phyloP scores from a whole-genome alignment of 2,329 filamentous ascomycete genomes.

The Malbranchea zuffiana region DNA sequence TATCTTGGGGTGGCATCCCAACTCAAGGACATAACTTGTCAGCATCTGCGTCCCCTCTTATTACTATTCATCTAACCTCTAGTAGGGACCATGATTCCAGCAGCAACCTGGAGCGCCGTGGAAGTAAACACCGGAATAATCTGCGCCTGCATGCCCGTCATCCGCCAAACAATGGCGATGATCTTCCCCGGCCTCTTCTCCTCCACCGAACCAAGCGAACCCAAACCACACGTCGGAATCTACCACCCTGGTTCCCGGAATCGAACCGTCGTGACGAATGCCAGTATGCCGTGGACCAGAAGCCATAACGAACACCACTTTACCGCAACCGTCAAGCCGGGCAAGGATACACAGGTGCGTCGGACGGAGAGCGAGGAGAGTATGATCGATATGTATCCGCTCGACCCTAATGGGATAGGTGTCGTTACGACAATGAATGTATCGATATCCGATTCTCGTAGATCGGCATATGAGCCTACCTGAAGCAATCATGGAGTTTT shows the following conservation, averaged over 20 bases:
- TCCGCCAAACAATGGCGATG: conserved; percentile 22
- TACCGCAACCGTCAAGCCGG: conserved; percentile 7
- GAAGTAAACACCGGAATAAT: conserved; percentile 29
- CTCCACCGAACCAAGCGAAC: conserved; percentile 6
- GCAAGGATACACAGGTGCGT: conserved; percentile 3
- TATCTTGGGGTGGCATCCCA: conserved; percentile 19
- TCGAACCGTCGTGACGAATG: neutral
- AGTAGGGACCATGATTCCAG: conserved; percentile 21
- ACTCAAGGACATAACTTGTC: conserved; percentile 13
- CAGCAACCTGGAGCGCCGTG: conserved; percentile 30
- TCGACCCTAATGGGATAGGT: conserved; percentile 2
- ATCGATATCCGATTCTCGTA: conserved; percentile 5
- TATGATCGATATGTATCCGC: conserved; percentile 1
- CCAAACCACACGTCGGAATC: neutral
- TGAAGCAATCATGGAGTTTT: no score
- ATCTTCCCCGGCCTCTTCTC: conserved; percentile 15
- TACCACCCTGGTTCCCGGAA: conserved; percentile 2
- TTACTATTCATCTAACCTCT: neutral
- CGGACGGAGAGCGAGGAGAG: conserved; percentile 8
- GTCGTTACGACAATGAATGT: conserved; percentile 8
- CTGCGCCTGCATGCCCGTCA: conserved; percentile 31
- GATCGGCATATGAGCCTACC: conserved; percentile 2
- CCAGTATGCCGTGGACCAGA: conserved; percentile 2
- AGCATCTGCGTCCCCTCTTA: conserved; percentile 1
- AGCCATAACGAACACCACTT: conserved; percentile 3